These are phyloP conservation scores for Globisporangium alternatum DNA, from an alignment of 352 stramenopile species.

Conservation along the genomic window DNA sequence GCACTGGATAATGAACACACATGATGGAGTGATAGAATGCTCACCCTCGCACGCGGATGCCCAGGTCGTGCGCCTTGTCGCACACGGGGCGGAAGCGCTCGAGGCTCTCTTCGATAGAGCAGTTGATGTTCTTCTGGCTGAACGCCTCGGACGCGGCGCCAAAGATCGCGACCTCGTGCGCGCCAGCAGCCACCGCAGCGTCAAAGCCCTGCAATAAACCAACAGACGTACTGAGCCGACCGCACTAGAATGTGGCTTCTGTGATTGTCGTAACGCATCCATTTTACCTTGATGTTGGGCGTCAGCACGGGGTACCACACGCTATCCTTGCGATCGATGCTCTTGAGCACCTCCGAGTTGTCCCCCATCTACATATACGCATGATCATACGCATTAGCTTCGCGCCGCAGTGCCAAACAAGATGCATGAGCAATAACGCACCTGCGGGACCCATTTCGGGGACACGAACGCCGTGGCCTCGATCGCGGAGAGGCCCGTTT, in stretches of 20 bases:
- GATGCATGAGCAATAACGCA: conserved; percentile 19
- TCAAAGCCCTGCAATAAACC: conserved; percentile 74
- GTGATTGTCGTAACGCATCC: neutral
- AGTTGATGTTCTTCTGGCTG: conserved; percentile 97
- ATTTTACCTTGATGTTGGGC: conserved; percentile 89
- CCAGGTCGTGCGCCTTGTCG: conserved; percentile 69
- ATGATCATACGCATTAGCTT: neutral
- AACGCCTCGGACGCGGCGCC: conserved; percentile 94
- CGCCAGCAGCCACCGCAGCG: conserved; percentile 73
- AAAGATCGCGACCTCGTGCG: conserved; percentile 95
- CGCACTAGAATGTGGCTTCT: neutral
- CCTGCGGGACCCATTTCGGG: conserved; percentile 95
- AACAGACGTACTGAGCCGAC: neutral
- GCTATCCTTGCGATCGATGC: conserved; percentile 69
- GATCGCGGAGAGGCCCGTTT: conserved; percentile 87
- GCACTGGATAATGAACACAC: neutral
- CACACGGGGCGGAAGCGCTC: conserved; percentile 90
- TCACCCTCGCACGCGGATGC: conserved; percentile 89
- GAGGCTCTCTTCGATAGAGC: conserved; percentile 94
- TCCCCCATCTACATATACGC: conserved; percentile 89
- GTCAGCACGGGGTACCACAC: conserved; percentile 91
- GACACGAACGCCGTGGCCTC: conserved; percentile 96
- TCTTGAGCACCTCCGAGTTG: conserved; percentile 84
- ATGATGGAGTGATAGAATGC: neutral
- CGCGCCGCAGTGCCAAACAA: neutral